phyloP scores from a whole-genome alignment of 1,284 basidiomycete genomes.

The Puccinia hordei region DNA sequence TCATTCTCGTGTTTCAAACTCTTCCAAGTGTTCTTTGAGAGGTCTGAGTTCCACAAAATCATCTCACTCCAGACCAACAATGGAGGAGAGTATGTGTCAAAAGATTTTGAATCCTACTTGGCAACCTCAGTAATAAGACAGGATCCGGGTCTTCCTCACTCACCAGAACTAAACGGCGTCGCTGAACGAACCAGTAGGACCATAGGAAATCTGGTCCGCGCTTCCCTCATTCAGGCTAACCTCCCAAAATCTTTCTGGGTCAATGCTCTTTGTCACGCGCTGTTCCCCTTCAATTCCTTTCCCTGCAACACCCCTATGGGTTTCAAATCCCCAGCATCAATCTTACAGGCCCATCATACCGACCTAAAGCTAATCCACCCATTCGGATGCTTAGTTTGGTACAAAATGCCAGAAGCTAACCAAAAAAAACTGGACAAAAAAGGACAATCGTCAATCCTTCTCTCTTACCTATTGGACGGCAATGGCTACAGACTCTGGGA shows the following conservation, averaged over 20 bases:
- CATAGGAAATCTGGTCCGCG: conserved; percentile 54
- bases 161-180: conserved; percentile 59
- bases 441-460: not conserved
- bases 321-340: not conserved
- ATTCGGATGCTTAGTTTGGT: conserved; percentile 15
- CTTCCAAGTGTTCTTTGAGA: conserved; percentile 57
- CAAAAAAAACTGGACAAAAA: not conserved
- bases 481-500: conserved; percentile 23
- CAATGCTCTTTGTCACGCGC: conserved; percentile 57
- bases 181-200: conserved; percentile 57
- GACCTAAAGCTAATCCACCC: not conserved
- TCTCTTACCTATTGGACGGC: conserved; percentile 18
- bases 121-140: conserved; percentile 56
- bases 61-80: conserved; percentile 59
- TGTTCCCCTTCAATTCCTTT: conserved; percentile 59
- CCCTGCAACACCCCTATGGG: conserved; percentile 40
- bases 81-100: too few relatives aligned
- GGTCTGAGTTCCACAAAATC: conserved; percentile 55
- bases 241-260: conserved; percentile 59
- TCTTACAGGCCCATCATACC: not conserved
- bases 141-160: conserved; percentile 60
- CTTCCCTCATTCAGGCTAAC: conserved; percentile 55
- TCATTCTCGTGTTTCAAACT: conserved; percentile 55
- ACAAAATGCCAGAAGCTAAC: conserved; percentile 24
- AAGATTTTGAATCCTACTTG: conserved; percentile 55